phyloP scores from a whole-genome alignment of 2,329 filamentous ascomycete species.

The Xylaria sp. region DNA sequence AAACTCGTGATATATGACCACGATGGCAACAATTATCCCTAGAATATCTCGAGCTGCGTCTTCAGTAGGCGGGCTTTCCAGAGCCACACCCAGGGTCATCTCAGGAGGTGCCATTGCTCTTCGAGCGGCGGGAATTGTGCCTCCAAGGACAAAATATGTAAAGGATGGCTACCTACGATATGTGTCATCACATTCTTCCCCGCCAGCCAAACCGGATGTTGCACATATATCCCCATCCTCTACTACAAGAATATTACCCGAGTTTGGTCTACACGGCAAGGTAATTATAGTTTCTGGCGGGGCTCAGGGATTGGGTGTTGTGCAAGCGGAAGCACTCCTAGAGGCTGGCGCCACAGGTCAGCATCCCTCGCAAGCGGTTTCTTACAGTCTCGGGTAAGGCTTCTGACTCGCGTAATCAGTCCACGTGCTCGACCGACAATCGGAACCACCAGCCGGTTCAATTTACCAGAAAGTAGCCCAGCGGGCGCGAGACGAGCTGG shows the following conservation, averaged over 20 bases:
- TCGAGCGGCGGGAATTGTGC: slow-evolving; percentile 23
- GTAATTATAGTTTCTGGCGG: slow-evolving; percentile 81
- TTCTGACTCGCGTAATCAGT: slow-evolving; percentile 54
- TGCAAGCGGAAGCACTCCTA: slow-evolving; percentile 80
- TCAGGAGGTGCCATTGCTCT: slow-evolving; percentile 31
- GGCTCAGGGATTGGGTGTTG: slow-evolving; percentile 79
- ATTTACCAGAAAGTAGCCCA: slow-evolving; percentile 73
- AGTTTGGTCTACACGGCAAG: slow-evolving; percentile 79
- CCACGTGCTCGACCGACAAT: slow-evolving; percentile 72
- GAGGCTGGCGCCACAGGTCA: slow-evolving; percentile 78
- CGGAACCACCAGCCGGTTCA: slow-evolving; percentile 61
- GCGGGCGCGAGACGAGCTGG: slow-evolving; percentile 71
- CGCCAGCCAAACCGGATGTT: slow-evolving; percentile 2
- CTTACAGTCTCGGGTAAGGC: neutral
- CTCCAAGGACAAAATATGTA: slow-evolving; percentile 18
- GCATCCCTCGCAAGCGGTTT: neutral
- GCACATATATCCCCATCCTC: slow-evolving; percentile 7
- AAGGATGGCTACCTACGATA: slow-evolving; percentile 24
- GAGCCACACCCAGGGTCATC: slow-evolving; percentile 31
- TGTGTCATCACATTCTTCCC: slow-evolving; percentile 19
- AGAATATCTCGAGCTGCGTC: slow-evolving; percentile 38
- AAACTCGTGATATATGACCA: slow-evolving; percentile 9
- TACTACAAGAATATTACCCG: slow-evolving; percentile 61
- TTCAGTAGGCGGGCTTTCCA: slow-evolving; percentile 38
- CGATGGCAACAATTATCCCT: slow-evolving; percentile 40